phyloP scores from a whole-genome alignment of 495 filamentous ascomycete species.

The Podospora pseudocomata region DNA sequence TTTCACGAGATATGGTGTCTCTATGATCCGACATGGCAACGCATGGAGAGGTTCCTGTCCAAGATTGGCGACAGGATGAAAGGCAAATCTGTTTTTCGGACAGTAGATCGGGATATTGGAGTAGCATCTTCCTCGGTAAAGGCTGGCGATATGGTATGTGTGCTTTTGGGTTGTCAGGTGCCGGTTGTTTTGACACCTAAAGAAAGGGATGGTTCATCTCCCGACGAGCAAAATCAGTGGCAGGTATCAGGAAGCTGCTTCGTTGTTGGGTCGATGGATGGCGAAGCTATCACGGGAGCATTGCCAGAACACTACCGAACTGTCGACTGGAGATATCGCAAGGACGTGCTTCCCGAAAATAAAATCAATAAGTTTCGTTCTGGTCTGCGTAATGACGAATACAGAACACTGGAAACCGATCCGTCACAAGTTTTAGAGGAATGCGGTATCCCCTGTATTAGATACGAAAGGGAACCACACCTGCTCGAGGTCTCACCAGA shows the following conservation, averaged over 20 bases:
- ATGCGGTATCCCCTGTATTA: neutral
- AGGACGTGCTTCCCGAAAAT: neutral
- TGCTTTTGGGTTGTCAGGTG: neutral
- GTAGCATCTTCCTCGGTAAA: neutral
- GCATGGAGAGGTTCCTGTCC: neutral
- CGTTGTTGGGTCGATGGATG: neutral
- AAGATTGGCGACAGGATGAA: neutral
- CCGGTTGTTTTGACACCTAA: neutral
- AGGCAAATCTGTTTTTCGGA: neutral
- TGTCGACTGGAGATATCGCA: neutral
- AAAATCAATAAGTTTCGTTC: neutral
- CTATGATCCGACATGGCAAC: neutral
- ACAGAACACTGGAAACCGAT: neutral
- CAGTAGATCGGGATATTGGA: neutral
- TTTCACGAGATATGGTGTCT: neutral
- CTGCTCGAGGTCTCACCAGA: neutral
- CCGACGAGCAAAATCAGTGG: neutral
- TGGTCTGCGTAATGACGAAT: neutral
- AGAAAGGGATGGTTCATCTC: neutral
- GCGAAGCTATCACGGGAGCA: neutral
- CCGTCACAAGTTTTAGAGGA: neutral
- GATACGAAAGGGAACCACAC: neutral
- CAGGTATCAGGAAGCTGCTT: neutral
- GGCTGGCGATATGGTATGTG: neutral
- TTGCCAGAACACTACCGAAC: neutral